Percentiles rank a stretch among this genome's conserved stretches.
phyloP scores from a whole-genome alignment of 768 basidiomycete genomes.

The Sporobolomyces phaffii region DNA sequence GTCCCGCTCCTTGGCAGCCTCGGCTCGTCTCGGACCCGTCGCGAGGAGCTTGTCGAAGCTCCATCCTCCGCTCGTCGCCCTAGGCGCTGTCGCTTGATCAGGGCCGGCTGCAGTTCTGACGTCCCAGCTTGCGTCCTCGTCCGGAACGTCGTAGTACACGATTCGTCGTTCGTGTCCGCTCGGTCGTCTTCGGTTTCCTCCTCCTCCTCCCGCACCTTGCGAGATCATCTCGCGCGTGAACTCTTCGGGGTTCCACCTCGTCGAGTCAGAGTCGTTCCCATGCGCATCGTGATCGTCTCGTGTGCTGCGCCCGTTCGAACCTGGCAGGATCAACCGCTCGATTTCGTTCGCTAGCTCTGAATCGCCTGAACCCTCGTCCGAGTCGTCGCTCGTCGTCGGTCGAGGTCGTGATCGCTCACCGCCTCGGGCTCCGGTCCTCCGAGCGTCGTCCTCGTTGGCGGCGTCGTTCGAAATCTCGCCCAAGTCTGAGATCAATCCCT shows the following conservation, averaged over 20 bases:
- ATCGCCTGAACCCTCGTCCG: too few species aligned
- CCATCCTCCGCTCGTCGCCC: not conserved
- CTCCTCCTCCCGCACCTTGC: conserved; percentile 8
- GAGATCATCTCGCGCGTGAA: not conserved
- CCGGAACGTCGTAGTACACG: conserved; percentile 20
- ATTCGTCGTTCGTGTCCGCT: not conserved
- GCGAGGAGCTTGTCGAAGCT: not conserved
- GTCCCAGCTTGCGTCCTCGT: not conserved
- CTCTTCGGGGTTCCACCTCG: not conserved
- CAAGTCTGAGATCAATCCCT: not conserved
- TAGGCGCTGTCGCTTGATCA: not conserved
- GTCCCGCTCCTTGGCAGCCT: not conserved
- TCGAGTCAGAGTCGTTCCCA: not conserved
- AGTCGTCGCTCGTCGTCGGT: not conserved
- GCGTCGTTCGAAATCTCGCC: not conserved
- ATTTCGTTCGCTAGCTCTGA: too few species aligned
- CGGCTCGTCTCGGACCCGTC: not conserved
- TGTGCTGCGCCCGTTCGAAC: not conserved
- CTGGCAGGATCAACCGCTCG: not conserved
- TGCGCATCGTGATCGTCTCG: too few species aligned
- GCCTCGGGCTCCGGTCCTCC: not conserved
- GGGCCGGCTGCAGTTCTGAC: not conserved
- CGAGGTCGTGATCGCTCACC: not conserved
- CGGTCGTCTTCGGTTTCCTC: not conserved
- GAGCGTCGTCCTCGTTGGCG: too few species aligned